phyloP scores from a whole-genome alignment of 2,329 filamentous ascomycete species.

The Massarina eburnea region DNA sequence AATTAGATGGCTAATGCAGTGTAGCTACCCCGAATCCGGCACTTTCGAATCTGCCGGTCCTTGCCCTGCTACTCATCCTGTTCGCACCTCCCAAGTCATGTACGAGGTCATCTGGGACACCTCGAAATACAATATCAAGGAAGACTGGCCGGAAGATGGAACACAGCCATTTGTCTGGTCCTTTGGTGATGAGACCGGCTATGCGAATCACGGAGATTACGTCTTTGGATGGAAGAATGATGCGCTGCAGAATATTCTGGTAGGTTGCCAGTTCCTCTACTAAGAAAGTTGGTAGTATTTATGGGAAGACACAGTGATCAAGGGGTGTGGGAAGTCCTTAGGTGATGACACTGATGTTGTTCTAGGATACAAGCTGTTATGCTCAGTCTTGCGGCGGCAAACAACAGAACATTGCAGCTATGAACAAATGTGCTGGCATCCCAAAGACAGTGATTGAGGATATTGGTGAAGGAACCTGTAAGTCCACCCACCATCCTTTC shows the following conservation, averaged over 20 bases:
- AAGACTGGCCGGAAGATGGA: conserved; percentile 18
- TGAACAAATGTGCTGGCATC: conserved; percentile 27
- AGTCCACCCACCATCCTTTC: neutral
- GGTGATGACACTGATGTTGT: neutral
- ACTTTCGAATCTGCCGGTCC: conserved; percentile 13
- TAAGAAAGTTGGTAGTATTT: neutral
- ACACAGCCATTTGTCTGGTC: conserved; percentile 20
- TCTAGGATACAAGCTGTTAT: conserved; percentile 12
- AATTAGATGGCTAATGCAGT: conserved; percentile 60
- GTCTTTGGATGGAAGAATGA: conserved; percentile 54
- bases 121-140: conserved; percentile 10
- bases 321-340: neutral
- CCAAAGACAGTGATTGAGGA: conserved; percentile 52
- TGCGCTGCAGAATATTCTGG: conserved; percentile 14
- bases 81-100: conserved; percentile 17
- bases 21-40: conserved; percentile 40
- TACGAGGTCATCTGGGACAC: conserved; percentile 23
- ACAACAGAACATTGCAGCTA: conserved; percentile 9
- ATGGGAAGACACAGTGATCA: neutral
- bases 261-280: neutral
- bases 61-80: conserved; percentile 16
- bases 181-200: conserved; percentile 36
- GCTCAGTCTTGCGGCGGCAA: conserved; percentile 10
- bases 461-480: conserved; percentile 41
- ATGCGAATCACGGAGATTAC: conserved; percentile 54